Evolutionary conservation across 495 filamentous ascomycete genomes (phyloP), one percentile per base, ranked within the genome.

Genomic region (Tuber brumale): DNA sequence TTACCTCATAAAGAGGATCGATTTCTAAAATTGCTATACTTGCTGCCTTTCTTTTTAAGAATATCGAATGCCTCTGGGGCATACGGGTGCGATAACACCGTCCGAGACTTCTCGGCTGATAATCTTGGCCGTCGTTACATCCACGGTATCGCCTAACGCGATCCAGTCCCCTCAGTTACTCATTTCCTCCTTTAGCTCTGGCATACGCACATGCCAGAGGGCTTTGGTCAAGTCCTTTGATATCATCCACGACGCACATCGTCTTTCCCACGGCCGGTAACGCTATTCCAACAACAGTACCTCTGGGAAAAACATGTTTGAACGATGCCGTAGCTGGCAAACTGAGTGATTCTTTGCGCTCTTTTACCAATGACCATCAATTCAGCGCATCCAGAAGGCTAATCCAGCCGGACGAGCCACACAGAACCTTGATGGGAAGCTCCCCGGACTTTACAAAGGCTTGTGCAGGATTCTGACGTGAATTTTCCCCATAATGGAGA

Each of bases 291-390:
- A 99, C 93, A 73, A 96, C 95, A 70, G 96, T 96, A 79, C 95
- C 94, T 48, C 96, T 94, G 7, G 95, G 96, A 6, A 95, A 98
- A 61, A 98, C 96, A 83, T 98, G 95, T 88, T 99, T 99, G 91
- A 99, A 99, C 84, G 93, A 95, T 70, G 95, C 94, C 31, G 96
- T 96, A 42, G 95, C 95, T 27, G 96, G 93, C 82, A 90, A 89
- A 79, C 91, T 89, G 8, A 97, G 89, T 43, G 94, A 92, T 76
- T 90, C 87, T 88, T 95, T 95, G 77, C 98, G 88, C 87, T 98
- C 95, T 88, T 97, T 97, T 73, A 98, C 95, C 42, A 97, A 85
- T 7, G 92, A 92, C 95, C 96, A 98, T 75, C 94, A 92, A 86
- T 99, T 98, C 80, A 98, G 89, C 66, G 94, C 93, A 85, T 99